These are phyloP conservation scores for Skeletonema menzelii DNA, from an alignment of 108 stramenopile species.

Conservation along the genomic window DNA sequence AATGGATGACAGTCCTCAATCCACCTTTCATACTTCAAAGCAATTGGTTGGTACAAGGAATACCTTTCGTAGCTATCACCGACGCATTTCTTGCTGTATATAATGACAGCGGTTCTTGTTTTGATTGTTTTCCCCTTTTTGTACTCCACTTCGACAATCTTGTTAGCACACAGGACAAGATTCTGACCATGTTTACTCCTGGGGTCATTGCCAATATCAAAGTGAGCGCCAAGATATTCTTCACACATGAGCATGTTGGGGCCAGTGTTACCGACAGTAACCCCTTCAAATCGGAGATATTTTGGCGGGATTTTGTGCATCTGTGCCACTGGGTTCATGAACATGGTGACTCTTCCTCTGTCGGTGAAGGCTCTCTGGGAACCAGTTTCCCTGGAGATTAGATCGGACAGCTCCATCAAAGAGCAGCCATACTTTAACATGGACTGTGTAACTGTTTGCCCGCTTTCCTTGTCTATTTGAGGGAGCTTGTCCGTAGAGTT, in stretches of 20 bases:
- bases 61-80: not conserved
- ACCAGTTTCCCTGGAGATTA: not conserved
- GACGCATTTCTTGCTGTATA: not conserved
- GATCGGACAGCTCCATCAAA: not conserved
- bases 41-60: not conserved
- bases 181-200: not conserved
- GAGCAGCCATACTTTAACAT: not conserved
- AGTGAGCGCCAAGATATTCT: not conserved
- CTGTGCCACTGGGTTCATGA: not conserved
- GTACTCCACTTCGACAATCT: not conserved
- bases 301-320: not conserved
- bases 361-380: not conserved
- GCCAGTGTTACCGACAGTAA: not conserved
- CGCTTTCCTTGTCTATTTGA: not conserved
- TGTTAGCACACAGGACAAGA: not conserved
- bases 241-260: not conserved
- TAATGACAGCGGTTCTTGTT: not conserved
- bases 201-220: not conserved
- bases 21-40: not conserved
- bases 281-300: not conserved
- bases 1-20: not conserved
- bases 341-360: not conserved
- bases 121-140: not conserved
- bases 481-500: not conserved
- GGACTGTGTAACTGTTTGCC: not conserved